Evolutionary conservation across 192 early-diverging fungal species (phyloP).

Genomic region (Martensiomyces pterosporus): DNA sequence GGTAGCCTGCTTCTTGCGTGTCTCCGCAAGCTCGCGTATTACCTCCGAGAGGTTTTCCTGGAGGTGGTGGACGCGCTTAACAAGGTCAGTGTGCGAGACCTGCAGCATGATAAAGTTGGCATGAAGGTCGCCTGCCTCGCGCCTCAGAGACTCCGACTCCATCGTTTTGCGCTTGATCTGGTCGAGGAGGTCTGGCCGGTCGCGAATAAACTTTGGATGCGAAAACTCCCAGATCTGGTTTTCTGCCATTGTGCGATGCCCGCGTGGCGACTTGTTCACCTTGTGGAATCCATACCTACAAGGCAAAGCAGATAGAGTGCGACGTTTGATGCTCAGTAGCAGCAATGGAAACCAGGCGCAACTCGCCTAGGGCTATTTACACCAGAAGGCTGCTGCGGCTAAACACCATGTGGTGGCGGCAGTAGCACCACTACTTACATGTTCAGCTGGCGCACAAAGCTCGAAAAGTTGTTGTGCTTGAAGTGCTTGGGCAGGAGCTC

Average conservation of each 20-base stretch:
- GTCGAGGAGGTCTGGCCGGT: constrained; percentile 72
- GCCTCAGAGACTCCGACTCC: constrained; percentile 70
- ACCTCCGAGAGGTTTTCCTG: constrained; percentile 72
- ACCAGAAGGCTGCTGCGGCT: too few species aligned
- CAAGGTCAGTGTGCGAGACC: constrained; percentile 67
- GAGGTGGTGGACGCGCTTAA: constrained; percentile 67
- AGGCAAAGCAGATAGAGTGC: constrained; percentile 10
- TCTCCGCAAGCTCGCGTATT: constrained; percentile 68
- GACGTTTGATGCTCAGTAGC: too few species aligned
- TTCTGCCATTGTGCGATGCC: constrained; percentile 77
- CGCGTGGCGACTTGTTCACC: constrained; percentile 84
- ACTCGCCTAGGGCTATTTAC: too few species aligned
- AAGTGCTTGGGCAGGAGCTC: constrained; percentile 91
- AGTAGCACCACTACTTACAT: constrained; percentile 69
- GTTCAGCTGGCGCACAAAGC: constrained; percentile 85
- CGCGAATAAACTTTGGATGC: constrained; percentile 76
- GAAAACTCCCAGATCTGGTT: constrained; percentile 93
- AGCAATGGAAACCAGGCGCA: too few species aligned
- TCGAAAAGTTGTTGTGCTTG: constrained; percentile 89
- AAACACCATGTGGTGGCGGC: too few species aligned
- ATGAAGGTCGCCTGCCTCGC: constrained; percentile 73
- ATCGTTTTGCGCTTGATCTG: constrained; percentile 91
- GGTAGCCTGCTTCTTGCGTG: constrained; percentile 60
- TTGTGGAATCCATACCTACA: constrained; percentile 80
- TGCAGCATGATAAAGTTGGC: constrained; percentile 74